phyloP scores from a whole-genome alignment of 2,329 filamentous ascomycete genomes.

The Aspergillus thermomutatus region DNA sequence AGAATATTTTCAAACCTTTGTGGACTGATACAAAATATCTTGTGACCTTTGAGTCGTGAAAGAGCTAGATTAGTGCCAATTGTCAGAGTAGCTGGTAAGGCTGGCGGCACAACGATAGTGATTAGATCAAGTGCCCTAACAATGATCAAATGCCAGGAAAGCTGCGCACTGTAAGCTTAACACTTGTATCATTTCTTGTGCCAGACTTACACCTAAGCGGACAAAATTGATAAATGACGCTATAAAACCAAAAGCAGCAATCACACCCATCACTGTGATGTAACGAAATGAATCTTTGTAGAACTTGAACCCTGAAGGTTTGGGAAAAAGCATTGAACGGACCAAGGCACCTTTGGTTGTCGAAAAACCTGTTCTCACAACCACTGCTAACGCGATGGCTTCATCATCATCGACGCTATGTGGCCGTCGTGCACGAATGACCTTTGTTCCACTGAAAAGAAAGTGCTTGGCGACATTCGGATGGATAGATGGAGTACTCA shows the following conservation, averaged over 20 bases:
- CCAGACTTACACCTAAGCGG: constrained; percentile 57
- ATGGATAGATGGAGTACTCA: constrained; percentile 76
- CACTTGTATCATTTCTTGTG: not conserved
- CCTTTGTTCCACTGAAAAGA: constrained; percentile 91
- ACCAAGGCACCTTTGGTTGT: constrained; percentile 96
- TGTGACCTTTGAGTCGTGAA: constrained; percentile 76
- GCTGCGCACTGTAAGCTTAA: constrained; percentile 32
- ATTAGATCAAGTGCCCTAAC: constrained; percentile 91
- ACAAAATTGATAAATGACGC: constrained; percentile 94
- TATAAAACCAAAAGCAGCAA: constrained; percentile 82
- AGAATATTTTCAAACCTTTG: constrained; percentile 52
- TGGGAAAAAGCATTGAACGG: constrained; percentile 97
- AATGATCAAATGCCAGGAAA: constrained; percentile 87
- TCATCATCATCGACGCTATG: constrained; percentile 84
- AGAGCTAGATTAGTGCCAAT: constrained; percentile 97
- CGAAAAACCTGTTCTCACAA: constrained; percentile 92
- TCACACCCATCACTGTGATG: constrained; percentile 89
- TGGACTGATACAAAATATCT: constrained; percentile 97
- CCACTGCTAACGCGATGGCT: constrained; percentile 85
- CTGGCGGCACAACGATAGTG: constrained; percentile 94
- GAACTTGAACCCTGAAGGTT: constrained; percentile 97
- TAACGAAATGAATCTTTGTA: constrained; percentile 97
- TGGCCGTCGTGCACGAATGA: constrained; percentile 83
- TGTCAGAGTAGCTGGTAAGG: constrained; percentile 87
- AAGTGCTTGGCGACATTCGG: constrained; percentile 84